phyloP scores from a whole-genome alignment of 352 stramenopile genomes.

The Albugo candida region DNA sequence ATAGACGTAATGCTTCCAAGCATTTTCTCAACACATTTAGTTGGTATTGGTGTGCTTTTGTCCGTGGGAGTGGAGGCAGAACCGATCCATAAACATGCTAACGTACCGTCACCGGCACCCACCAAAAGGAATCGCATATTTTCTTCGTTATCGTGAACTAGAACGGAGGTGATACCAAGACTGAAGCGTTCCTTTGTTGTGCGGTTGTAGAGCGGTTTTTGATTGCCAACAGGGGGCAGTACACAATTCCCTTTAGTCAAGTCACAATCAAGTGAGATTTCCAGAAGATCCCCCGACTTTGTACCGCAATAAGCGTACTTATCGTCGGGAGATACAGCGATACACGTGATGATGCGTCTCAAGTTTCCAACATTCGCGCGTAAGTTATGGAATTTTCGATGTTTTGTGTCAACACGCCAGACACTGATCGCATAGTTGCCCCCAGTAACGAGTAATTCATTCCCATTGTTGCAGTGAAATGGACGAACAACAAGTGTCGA shows the following conservation, averaged over 20 bases:
- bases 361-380: conserved; percentile 88
- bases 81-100: conserved; percentile 75
- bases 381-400: conserved; percentile 86
- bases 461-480: conserved; percentile 64
- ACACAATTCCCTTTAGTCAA: conserved; percentile 79
- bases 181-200: conserved; percentile 86
- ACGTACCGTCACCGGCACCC: conserved; percentile 80
- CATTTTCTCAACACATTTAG: conserved; percentile 54
- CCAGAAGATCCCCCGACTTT: conserved; percentile 89
- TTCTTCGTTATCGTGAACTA: conserved; percentile 83
- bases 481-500: conserved; percentile 75
- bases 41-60: conserved; percentile 50
- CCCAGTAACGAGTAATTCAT: conserved; percentile 88
- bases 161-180: conserved; percentile 72
- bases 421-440: conserved; percentile 89
- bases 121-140: conserved; percentile 70
- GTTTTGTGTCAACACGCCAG: conserved; percentile 65
- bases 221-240: conserved; percentile 47
- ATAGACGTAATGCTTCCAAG: conserved; percentile 85
- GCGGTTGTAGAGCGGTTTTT: conserved; percentile 76
- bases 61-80: conserved; percentile 26
- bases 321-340: conserved; percentile 85
- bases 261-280: conserved; percentile 88
- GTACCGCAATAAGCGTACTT: conserved; percentile 87
- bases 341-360: conserved; percentile 84